Evolutionary conservation across 768 basidiomycete species (phyloP).

Genomic region (Mrakia frigida): DNA sequence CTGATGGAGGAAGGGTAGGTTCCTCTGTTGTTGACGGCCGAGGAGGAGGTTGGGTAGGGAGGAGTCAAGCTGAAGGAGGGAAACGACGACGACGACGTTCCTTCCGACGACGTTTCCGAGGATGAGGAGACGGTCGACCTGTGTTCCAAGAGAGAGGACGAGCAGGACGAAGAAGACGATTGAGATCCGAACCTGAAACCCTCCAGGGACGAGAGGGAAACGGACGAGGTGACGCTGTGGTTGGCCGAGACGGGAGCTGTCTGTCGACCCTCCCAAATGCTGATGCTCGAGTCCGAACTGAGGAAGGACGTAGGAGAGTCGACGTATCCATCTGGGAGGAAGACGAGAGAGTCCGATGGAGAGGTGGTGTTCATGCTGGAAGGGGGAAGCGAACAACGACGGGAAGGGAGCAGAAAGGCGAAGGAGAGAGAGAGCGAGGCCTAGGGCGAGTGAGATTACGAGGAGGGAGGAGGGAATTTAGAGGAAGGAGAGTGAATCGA

Average conservation of each 20-base stretch:
- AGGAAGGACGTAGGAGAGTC: neutral
- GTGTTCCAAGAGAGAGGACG: conserved; percentile 5
- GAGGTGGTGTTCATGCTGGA: neutral
- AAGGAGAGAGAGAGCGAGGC: neutral
- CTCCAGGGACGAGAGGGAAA: neutral
- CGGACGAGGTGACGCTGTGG: conserved; percentile 1
- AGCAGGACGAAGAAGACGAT: neutral
- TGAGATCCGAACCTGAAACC: conserved; percentile 9
- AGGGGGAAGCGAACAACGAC: neutral
- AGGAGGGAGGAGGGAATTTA: neutral
- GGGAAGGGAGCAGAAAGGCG: neutral
- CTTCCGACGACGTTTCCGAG: neutral
- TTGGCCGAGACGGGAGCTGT: neutral
- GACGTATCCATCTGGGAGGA: conserved; percentile 4
- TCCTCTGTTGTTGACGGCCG: too few relatives aligned
- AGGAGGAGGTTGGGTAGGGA: neutral
- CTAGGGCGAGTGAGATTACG: neutral
- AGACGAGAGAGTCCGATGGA: conserved; percentile 5
- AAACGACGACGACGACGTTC: conserved; percentile 8
- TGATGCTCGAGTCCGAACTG: neutral
- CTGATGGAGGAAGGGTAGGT: neutral
- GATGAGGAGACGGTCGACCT: conserved; percentile 2
- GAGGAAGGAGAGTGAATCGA: neutral
- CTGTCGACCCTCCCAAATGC: neutral
- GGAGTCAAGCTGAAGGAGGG: conserved; percentile 1